Evolutionary conservation across 768 basidiomycete species (phyloP), one percentile per base, ranked within the genome.

Genomic region (Paxillus rubicundulus): DNA sequence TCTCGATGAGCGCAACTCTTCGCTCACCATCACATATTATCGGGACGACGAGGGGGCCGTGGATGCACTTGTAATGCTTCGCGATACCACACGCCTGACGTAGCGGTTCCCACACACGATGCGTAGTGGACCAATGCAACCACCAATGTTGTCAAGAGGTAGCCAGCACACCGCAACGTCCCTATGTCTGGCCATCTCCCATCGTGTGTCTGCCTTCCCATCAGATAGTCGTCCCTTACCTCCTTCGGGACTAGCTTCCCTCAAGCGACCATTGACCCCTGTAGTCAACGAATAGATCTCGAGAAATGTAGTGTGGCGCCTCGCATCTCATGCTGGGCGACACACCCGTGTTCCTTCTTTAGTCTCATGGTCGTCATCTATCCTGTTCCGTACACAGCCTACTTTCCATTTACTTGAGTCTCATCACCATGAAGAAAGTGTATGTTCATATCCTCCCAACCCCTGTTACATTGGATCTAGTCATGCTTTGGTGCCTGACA

Each of bases 1-100:
- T 85, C 30, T 87, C 88, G 1, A 88, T 81, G 2, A 81, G 77
- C 51, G 79, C 76, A 17, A 77, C 78, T 5, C 79, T 82, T 47
- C 71, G 81, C 34, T 79, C 83, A 14, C 84, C 86, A 7, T 74
- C 82, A 10, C 78, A 94, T 7, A 72, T 81, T 2, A 79, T 95
- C 16, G 92, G 59, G 89, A 97, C 61, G 94, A 98, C 60, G 94
- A 94, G 68, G 89, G 87, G 21, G 89, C 85, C n/a, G 84, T 90
- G 5, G 92, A 92, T 59, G 82, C 89, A 0, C 73, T 97, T 32
- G 89, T 97, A 70, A 82, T 79, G 2, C 76, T 97, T 69, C 52
- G 70, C 86, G 59, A 57, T 71, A 69, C 58, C 70, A 77, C 39
- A 62, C 70, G 33, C 66, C 60, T 18, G 75, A 67, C 47, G 59